Percentiles rank a stretch among this genome's conserved stretches.
Evolutionary conservation across 1,139 yeast species (phyloP).

Genomic region (Hemisphaericaspora subhashii): DNA sequence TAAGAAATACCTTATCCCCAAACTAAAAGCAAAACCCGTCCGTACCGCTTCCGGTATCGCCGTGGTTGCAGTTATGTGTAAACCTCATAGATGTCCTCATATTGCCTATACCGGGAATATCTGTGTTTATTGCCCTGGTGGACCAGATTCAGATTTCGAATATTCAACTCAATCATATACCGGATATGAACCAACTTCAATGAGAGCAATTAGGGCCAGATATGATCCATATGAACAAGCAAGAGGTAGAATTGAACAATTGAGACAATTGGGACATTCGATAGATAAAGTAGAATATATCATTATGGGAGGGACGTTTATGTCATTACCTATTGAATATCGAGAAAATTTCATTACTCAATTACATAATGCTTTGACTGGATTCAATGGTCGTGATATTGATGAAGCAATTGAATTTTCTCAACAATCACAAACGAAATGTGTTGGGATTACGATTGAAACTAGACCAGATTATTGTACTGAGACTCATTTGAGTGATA

Average conservation of each 20-base stretch:
- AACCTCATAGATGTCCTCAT: constrained; percentile 98
- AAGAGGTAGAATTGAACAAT: constrained; percentile 94
- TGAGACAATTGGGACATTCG: constrained; percentile 92
- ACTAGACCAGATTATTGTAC: constrained; percentile 99
- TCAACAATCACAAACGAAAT: constrained; percentile 92
- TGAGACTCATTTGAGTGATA: constrained; percentile 90
- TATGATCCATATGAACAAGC: constrained; percentile 99
- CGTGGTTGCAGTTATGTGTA: constrained; percentile 98
- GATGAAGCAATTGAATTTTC: constrained; percentile 91
- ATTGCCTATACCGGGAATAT: constrained; percentile 98
- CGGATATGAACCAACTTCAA: constrained; percentile 97
- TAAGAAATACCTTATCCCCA: constrained; percentile 86
- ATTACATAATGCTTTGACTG: constrained; percentile 92
- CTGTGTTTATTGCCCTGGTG: constrained; percentile 99
- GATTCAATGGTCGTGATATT: constrained; percentile 81
- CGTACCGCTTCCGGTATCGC: constrained; percentile 98
- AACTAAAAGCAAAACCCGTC: constrained; percentile 95
- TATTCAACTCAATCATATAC: constrained; percentile 97
- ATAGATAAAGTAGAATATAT: constrained; percentile 97
- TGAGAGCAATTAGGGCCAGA: constrained; percentile 97
- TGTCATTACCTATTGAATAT: constrained; percentile 89
- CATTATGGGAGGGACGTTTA: constrained; percentile 98
- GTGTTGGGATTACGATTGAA: constrained; percentile 98
- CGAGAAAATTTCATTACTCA: constrained; percentile 87
- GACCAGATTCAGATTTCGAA: constrained; percentile 98